These are phyloP conservation scores for Amanita muscaria DNA, from an alignment of 768 basidiomycete genomes.

Conservation along the genomic window DNA sequence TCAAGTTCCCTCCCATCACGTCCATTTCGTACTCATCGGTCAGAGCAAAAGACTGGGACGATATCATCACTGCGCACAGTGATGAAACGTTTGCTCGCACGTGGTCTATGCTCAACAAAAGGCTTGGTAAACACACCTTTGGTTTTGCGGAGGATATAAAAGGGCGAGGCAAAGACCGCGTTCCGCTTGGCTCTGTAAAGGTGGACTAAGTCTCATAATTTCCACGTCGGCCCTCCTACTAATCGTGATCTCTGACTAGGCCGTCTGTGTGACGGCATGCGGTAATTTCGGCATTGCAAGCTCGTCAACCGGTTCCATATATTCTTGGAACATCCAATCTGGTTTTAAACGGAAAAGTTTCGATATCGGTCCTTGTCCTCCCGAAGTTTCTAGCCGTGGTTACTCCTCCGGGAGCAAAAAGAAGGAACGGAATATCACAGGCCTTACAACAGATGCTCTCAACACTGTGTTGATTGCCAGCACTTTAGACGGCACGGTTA, in stretches of 20 bases:
- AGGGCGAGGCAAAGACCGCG: conserved; percentile 37
- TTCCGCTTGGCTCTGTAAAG: conserved; percentile 57
- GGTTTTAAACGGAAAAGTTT: conserved; percentile 80
- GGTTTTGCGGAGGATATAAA: conserved; percentile 40
- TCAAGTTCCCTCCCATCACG: conserved; percentile 80
- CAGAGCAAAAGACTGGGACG: conserved; percentile 94
- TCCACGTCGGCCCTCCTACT: conserved; percentile 1
- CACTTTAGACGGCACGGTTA: conserved; percentile 83
- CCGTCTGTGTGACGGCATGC: conserved; percentile 86
- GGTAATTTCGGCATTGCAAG: conserved; percentile 92
- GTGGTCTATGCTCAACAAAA: conserved; percentile 82
- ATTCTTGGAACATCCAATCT: conserved; percentile 97
- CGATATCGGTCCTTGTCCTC: conserved; percentile 53
- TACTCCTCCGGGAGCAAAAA: conserved; percentile 31
- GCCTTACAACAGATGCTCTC: conserved; percentile 78
- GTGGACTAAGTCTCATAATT: conserved; percentile 29
- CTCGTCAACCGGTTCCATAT: conserved; percentile 68
- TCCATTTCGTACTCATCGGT: conserved; percentile 71
- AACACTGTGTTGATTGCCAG: conserved; percentile 76
- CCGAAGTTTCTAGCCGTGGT: conserved; percentile 39
- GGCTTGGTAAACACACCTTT: conserved; percentile 68
- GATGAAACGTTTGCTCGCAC: conserved; percentile 79
- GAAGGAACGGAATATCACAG: conserved; percentile 57
- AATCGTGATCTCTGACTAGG: conserved; percentile 28
- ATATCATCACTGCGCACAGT: conserved; percentile 83